Conservation (phyloP, 2,329 filamentous ascomycete genomes). For the Hymenoscyphus fraxineus region DNA sequence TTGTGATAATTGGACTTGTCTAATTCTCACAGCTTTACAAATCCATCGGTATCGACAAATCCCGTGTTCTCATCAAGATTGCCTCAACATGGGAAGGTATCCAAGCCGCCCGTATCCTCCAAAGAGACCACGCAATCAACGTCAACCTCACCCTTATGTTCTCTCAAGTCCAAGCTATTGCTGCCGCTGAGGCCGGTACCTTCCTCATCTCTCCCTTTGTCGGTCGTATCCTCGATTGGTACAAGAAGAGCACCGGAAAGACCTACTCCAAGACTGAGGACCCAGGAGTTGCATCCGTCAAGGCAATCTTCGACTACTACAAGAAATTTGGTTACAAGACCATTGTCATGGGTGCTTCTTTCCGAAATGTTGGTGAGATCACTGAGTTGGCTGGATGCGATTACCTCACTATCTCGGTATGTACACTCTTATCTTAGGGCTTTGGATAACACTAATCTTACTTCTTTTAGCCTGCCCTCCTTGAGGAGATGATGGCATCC, state of each 20-base stretch:
- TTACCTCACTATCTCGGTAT: conserved; percentile 94
- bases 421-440: conserved; percentile 30
- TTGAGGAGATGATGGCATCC: conserved; percentile 91
- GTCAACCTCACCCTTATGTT: conserved; percentile 99
- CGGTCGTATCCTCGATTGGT: conserved; percentile 98
- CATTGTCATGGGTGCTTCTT: conserved; percentile 99
- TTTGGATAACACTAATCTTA: not conserved
- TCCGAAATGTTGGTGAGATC: conserved; percentile 95
- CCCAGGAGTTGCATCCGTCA: conserved; percentile 91
- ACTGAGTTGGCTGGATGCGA: conserved; percentile 97
- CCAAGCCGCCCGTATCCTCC: conserved; percentile 95
- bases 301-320: conserved; percentile 99
- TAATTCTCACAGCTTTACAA: conserved; percentile 76
- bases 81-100: conserved; percentile 99
- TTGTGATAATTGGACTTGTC: not conserved
- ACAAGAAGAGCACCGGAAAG: conserved; percentile 94
- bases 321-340: conserved; percentile 99
- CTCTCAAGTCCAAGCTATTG: conserved; percentile 90
- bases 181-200: conserved; percentile 87
- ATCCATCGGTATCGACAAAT: conserved; percentile 84
- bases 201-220: conserved; percentile 99
- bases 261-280: conserved; percentile 86
- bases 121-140: conserved; percentile 95
- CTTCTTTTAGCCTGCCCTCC: conserved; percentile 68
- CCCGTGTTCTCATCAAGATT: conserved; percentile 96